Conservation (phyloP, 257 asterid species). For the Rauvolfia tetraphylla region DNA sequence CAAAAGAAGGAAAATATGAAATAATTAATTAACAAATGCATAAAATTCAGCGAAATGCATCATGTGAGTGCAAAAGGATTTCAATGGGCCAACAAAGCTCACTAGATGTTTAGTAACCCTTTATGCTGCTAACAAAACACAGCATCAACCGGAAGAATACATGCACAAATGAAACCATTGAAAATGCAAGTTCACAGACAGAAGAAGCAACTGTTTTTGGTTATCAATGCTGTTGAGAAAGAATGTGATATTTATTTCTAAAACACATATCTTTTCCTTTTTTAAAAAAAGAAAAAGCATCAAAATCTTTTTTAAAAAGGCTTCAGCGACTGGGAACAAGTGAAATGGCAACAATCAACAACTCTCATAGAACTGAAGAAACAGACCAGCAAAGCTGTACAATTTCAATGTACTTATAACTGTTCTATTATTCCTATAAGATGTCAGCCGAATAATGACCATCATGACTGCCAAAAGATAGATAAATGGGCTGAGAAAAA, state of each 20-base stretch:
- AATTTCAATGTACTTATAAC: background rate
- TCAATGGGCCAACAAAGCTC: background rate
- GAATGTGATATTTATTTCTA: too few species aligned
- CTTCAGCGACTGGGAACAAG: too few species aligned
- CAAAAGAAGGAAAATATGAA: background rate
- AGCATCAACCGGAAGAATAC: background rate
- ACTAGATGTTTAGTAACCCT: background rate
- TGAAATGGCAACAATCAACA: background rate
- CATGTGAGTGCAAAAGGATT: background rate
- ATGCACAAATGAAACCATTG: background rate
- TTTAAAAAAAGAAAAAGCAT: too few species aligned
- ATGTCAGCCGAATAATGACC: background rate
- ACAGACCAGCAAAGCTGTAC: background rate
- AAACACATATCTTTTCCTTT: too few species aligned
- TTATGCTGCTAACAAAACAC: background rate
- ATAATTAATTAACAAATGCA: background rate
- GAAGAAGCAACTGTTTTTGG: background rate
- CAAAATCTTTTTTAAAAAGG: too few species aligned
- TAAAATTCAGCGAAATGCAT: background rate
- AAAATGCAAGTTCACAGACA: background rate
- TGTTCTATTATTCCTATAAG: background rate
- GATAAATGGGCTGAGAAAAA: too few species aligned
- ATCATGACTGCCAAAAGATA: background rate
- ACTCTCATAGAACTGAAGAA: background rate
- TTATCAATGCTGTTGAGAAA: too few species aligned